A percentile compares a stretch with the other conserved stretches of the same genome.
Evolutionary conservation across 2,329 filamentous ascomycete genomes (phyloP).

Genomic region (Aspergillus arachidicola): DNA sequence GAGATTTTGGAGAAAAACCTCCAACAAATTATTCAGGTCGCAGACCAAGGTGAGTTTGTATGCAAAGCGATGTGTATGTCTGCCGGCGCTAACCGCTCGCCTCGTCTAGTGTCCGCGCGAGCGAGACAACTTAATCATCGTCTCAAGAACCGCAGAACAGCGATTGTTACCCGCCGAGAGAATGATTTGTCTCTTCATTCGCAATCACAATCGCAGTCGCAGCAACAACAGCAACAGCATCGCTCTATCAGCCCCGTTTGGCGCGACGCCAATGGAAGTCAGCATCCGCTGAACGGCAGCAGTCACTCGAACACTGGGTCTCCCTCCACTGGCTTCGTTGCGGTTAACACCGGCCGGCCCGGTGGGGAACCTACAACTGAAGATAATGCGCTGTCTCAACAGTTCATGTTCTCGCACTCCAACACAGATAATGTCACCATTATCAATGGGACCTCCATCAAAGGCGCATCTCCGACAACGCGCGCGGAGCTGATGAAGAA

Average conservation of each 20-base stretch:
- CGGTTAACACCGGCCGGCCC: slow-evolving; percentile 58
- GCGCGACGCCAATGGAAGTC: slow-evolving; percentile 36
- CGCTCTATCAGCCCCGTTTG: slow-evolving; percentile 41
- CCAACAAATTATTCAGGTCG: slow-evolving; percentile 74
- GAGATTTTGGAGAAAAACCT: slow-evolving; percentile 82
- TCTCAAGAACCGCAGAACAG: slow-evolving; percentile 71
- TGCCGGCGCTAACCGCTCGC: background rate
- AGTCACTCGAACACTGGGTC: slow-evolving; percentile 43
- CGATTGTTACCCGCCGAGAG: slow-evolving; percentile 68
- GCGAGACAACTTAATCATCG: slow-evolving; percentile 81
- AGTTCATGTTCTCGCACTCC: slow-evolving; percentile 45
- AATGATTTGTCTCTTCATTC: slow-evolving; percentile 38
- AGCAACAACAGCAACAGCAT: slow-evolving; percentile 31
- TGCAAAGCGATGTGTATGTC: background rate
- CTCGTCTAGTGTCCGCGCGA: slow-evolving; percentile 61
- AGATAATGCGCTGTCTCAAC: slow-evolving; percentile 35
- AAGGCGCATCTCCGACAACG: slow-evolving; percentile 59
- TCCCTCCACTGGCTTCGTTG: slow-evolving; percentile 57
- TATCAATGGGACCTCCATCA: slow-evolving; percentile 51
- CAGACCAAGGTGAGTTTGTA: slow-evolving; percentile 65
- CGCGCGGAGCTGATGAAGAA: slow-evolving; percentile 64
- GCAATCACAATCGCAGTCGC: slow-evolving; percentile 23
- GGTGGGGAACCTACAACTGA: slow-evolving; percentile 36
- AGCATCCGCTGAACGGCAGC: slow-evolving; percentile 29
- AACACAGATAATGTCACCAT: slow-evolving; percentile 51